Evolutionary conservation across 148 eudicot genomes (phyloP), one percentile per base, ranked within the genome.

Genomic region (Simmondsia chinensis): DNA sequence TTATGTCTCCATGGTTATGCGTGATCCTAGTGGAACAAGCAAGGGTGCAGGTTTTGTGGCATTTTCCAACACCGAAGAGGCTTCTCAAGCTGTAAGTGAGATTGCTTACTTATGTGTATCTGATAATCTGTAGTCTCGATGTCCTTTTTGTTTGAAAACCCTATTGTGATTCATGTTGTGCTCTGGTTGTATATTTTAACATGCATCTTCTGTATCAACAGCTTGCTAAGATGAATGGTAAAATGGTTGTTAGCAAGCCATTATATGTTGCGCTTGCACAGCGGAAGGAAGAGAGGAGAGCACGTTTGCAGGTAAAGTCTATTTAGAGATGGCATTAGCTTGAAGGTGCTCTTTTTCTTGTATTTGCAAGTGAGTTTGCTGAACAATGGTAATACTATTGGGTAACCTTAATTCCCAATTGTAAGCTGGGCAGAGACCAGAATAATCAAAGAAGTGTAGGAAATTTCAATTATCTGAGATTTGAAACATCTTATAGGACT

Each of bases 181-280:
- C n/a, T n/a, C n/a, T n/a, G n/a, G n/a, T n/a, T n/a, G n/a, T n/a
- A n/a, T n/a, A n/a, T n/a, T 19, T 12, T 4, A 33, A 4, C 12
- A 8, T 11, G 12, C 12, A n/a, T 32, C 19, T 23, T 23, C 12
- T 39, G 32, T 11, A 1, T 2, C 20, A 37, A 1, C 73, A 86
- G 91, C 91, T 86, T 55, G 51, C 74, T 11, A 91, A 86, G 68
- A 81, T 86, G 95, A 81, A 86, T 48, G 91, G 95, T 1, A 81
- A 81, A 64, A 77, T 86, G 66, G 53, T 77, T 29, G 65, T 71
- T 21, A 81, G 81, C 76, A 86, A 86, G 58, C 95, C 95, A 11
- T 67, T 86, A 33, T 86, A 86, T 45, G 95, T 86, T 60, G 95
- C 95, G 18, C 78, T 78, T 62, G 91, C 91, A 16, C 93, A 87